Conservation (phyloP, 257 asterid genomes). For the Nicotiana sylvestris region DNA sequence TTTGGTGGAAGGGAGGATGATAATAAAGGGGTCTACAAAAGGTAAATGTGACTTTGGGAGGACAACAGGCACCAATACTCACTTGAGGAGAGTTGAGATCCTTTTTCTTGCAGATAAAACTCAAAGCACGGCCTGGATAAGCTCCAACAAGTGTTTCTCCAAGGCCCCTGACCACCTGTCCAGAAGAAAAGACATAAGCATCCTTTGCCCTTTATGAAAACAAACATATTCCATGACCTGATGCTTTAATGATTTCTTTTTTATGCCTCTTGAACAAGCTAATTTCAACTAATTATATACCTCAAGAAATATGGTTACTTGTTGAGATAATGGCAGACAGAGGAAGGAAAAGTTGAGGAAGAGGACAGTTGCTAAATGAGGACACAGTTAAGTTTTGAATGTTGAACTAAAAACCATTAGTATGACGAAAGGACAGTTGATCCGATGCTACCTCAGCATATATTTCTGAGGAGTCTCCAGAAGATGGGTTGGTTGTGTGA, state of each 20-base stretch:
- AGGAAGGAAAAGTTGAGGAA: not conserved
- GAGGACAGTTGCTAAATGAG: constrained; percentile 9
- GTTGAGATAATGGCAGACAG: not conserved
- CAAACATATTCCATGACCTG: not conserved
- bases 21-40: not conserved
- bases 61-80: constrained; percentile 15
- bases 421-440: not conserved
- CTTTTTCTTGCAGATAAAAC: constrained; percentile 86
- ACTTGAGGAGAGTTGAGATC: constrained; percentile 80
- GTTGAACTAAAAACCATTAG: not conserved
- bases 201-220: not conserved
- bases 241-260: not conserved
- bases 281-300: constrained; percentile 1
- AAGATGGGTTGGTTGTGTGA: constrained; percentile 96
- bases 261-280: not conserved
- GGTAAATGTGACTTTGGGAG: not conserved
- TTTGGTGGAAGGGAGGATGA: not conserved
- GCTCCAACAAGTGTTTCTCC: constrained; percentile 99
- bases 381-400: not conserved
- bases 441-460: constrained; percentile 75
- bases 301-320: not conserved
- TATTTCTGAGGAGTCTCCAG: constrained; percentile 88
- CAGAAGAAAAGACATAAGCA: constrained; percentile 11
- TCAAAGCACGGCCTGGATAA: constrained; percentile 98
- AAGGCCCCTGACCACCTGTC: constrained; percentile 95